These are phyloP conservation scores for Histomonas meleagridis DNA, from an alignment of 208 protist species.

Conservation along the genomic window DNA sequence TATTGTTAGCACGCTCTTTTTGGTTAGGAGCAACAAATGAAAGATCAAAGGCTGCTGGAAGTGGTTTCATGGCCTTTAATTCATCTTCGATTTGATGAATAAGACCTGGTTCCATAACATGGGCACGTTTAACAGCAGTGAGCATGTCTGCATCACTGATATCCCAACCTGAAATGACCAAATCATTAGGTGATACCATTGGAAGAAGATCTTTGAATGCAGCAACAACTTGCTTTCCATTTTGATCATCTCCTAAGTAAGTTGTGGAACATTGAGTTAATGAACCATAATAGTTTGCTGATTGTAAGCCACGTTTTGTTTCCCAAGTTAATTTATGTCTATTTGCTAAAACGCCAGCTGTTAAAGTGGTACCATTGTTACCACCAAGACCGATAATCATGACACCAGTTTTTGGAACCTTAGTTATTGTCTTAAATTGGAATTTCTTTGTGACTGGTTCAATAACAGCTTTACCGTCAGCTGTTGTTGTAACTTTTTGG, in stretches of 20 bases:
- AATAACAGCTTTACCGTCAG: background rate
- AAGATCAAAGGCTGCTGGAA: constrained; percentile 82
- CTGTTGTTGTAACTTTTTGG: background rate
- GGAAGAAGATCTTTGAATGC: constrained; percentile 62
- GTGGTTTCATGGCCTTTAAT: constrained; percentile 72
- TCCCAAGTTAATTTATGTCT: constrained; percentile 68
- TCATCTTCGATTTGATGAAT: constrained; percentile 65
- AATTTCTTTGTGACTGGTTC: background rate
- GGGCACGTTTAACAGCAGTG: constrained; percentile 79
- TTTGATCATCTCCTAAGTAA: constrained; percentile 67
- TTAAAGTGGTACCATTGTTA: constrained; percentile 94
- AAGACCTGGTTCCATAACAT: constrained; percentile 68
- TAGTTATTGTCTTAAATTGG: background rate
- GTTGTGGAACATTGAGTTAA: constrained; percentile 85
- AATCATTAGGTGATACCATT: constrained; percentile 85
- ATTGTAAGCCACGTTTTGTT: constrained; percentile 68
- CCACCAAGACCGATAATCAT: constrained; percentile 89
- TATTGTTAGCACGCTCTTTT: constrained; percentile 81
- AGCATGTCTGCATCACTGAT: constrained; percentile 75
- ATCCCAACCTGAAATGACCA: constrained; percentile 93
- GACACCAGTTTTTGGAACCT: constrained; percentile 44
- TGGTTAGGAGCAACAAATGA: constrained; percentile 95
- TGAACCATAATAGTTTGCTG: constrained; percentile 88
- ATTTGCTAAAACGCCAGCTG: constrained; percentile 83
- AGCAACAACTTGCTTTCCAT: constrained; percentile 70